These are phyloP conservation scores for Incumbomyces lentus DNA, from an alignment of 2,329 filamentous ascomycete genomes.

Conservation along the genomic window DNA sequence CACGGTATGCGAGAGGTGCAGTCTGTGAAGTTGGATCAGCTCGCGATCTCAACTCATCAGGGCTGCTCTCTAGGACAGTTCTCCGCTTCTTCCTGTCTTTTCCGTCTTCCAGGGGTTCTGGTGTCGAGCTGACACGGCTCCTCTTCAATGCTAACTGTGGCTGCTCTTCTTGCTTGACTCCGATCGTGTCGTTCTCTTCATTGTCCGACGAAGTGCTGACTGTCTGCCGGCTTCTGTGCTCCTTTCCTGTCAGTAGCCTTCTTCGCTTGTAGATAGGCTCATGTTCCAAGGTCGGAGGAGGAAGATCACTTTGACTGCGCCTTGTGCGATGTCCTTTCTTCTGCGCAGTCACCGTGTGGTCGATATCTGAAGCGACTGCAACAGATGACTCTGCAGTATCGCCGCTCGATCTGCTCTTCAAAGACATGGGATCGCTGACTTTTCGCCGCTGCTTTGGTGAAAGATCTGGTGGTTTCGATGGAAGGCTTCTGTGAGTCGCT, in stretches of 20 bases:
- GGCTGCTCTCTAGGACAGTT: constrained; percentile 32
- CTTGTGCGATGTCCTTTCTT: constrained; percentile 14
- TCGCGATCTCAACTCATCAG: constrained; percentile 22
- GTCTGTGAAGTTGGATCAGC: constrained; percentile 6
- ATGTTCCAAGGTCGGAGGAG: constrained; percentile 11
- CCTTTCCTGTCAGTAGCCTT: constrained; percentile 21
- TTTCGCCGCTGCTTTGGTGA: constrained; percentile 9
- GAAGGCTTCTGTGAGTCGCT: constrained; percentile 15
- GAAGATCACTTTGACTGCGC: constrained; percentile 21
- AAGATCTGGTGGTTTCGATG: constrained; percentile 12
- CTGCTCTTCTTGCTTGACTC: constrained; percentile 10
- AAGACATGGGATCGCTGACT: constrained; percentile 2
- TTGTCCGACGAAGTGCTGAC: constrained; percentile 23
- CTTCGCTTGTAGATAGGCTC: constrained; percentile 18
- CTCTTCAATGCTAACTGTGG: constrained; percentile 27
- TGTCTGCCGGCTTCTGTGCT: constrained; percentile 22
- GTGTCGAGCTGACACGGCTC: constrained; percentile 31
- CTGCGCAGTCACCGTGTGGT: constrained; percentile 12
- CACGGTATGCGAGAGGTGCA: not conserved
- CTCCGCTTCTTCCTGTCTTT: constrained; percentile 32
- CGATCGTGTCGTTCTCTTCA: constrained; percentile 9
- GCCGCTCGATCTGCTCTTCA: not conserved
- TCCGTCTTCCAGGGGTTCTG: constrained; percentile 6
- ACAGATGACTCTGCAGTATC: constrained; percentile 12
- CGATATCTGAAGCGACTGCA: constrained; percentile 21